Evolutionary conservation across 2,329 filamentous ascomycete species (phyloP).

Genomic region (Eutypella sp.): DNA sequence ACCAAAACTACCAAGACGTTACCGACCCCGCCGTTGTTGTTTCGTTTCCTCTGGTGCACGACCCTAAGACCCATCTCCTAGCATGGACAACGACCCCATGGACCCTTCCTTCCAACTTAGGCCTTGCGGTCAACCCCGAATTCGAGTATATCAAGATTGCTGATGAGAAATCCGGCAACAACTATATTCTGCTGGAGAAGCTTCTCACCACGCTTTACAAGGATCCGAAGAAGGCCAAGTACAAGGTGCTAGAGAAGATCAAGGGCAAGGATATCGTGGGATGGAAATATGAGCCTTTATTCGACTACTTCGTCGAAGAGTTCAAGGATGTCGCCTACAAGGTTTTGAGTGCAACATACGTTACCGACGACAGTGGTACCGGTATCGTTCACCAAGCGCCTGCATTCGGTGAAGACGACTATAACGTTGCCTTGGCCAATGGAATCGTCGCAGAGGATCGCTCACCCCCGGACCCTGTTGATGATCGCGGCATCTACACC

Average conservation of each 20-base stretch:
- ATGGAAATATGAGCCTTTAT: conserved; percentile 85
- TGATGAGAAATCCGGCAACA: conserved; percentile 75
- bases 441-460: conserved; percentile 74
- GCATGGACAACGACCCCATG: conserved; percentile 88
- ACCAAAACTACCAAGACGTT: conserved; percentile 91
- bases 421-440: conserved; percentile 69
- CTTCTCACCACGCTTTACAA: conserved; percentile 83
- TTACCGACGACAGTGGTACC: conserved; percentile 84
- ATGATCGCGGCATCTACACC: conserved; percentile 77
- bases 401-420: conserved; percentile 95
- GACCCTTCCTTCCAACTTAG: conserved; percentile 79
- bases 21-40: conserved; percentile 88
- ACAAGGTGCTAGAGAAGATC: conserved; percentile 72
- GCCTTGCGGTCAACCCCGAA: conserved; percentile 71
- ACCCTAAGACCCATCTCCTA: conserved; percentile 69
- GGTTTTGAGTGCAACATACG: conserved; percentile 78
- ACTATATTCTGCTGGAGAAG: conserved; percentile 80
- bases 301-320: conserved; percentile 83
- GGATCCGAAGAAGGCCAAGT: conserved; percentile 92
- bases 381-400: conserved; percentile 93
- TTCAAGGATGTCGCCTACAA: conserved; percentile 82
- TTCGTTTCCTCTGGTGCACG: conserved; percentile 75
- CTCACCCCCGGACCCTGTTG: conserved; percentile 85
- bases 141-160: conserved; percentile 85
- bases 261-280: conserved; percentile 81